These are phyloP conservation scores for Beauveria caledonica DNA, from an alignment of 2,329 filamentous ascomycete genomes.

Conservation along the genomic window DNA sequence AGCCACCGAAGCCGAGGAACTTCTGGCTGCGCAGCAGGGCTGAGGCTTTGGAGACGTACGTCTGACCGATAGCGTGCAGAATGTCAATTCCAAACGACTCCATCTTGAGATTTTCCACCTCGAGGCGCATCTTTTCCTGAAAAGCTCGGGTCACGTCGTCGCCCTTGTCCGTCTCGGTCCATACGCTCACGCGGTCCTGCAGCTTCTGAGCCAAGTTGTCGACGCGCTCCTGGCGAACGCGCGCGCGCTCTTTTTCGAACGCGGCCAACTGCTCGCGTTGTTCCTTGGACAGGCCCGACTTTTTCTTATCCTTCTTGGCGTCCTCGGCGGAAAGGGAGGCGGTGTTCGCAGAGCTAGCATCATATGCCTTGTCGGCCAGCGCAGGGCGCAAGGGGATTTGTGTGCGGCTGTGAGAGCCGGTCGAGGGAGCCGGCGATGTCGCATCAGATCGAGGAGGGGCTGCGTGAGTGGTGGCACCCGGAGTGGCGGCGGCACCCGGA, in stretches of 20 bases:
- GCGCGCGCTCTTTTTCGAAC: slow-evolving; percentile 77
- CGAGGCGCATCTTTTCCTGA: slow-evolving; percentile 86
- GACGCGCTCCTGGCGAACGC: slow-evolving; percentile 82
- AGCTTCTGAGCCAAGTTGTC: slow-evolving; percentile 78
- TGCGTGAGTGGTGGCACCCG: slow-evolving; percentile 7
- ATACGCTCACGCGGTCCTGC: slow-evolving; percentile 80
- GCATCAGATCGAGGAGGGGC: slow-evolving; percentile 26
- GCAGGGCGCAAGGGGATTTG: slow-evolving; percentile 72
- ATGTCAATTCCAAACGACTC: slow-evolving; percentile 97
- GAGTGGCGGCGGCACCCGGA: slow-evolving; percentile 5
- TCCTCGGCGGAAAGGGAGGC: slow-evolving; percentile 58
- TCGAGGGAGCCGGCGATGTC: slow-evolving; percentile 34
- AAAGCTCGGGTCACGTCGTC: slow-evolving; percentile 79
- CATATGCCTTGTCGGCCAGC: slow-evolving; percentile 74
- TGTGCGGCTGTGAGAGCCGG: slow-evolving; percentile 34
- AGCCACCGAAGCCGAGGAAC: slow-evolving; percentile 90
- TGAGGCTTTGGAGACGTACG: slow-evolving; percentile 81
- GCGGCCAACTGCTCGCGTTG: slow-evolving; percentile 86
- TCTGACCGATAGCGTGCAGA: slow-evolving; percentile 85
- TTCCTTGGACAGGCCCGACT: slow-evolving; percentile 77
- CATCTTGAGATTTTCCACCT: slow-evolving; percentile 98
- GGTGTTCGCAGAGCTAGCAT: slow-evolving; percentile 55
- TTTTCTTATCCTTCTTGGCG: slow-evolving; percentile 65
- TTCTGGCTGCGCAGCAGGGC: slow-evolving; percentile 91
- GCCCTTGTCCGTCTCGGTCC: slow-evolving; percentile 95